A percentile compares a stretch with the other conserved stretches of the same genome.
These are phyloP conservation scores for Cinchona pubescens DNA, from an alignment of 257 asterid genomes.

Conservation along the genomic window DNA sequence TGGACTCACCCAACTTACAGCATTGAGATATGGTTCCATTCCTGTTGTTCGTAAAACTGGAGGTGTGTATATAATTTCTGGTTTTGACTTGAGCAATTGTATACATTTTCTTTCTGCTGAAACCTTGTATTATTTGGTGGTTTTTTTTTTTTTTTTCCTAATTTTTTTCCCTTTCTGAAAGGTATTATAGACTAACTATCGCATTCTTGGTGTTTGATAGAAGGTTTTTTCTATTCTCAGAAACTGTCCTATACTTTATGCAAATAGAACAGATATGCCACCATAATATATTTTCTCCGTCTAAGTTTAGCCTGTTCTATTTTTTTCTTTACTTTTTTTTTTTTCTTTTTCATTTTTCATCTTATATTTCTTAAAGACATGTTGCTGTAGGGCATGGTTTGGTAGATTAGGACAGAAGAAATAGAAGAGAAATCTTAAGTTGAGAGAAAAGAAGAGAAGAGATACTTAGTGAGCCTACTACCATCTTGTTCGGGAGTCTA, in stretches of 20 bases:
- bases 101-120: not conserved
- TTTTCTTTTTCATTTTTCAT: not conserved
- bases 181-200: not conserved
- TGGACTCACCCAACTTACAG: slow-evolving; percentile 98
- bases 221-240: not conserved
- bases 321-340: too few relatives aligned
- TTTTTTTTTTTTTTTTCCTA: not conserved
- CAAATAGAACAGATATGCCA: not conserved
- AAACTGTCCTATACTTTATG: not conserved
- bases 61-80: slow-evolving; percentile 39
- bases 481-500: not conserved
- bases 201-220: not conserved
- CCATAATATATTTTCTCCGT: not conserved
- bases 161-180: not conserved
- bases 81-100: not conserved
- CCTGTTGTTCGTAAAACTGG: slow-evolving; percentile 99
- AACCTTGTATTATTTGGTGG: not conserved
- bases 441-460: not conserved
- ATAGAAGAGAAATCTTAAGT: not conserved
- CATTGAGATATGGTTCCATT: slow-evolving; percentile 95
- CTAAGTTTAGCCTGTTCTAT: not conserved
- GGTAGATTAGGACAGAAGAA: not conserved
- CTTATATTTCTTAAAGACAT: not conserved
- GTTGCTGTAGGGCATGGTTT: not conserved
- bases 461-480: not conserved